Conservation (phyloP, 192 early-diverging fungal genomes). For the Lobulomyces angularis region DNA sequence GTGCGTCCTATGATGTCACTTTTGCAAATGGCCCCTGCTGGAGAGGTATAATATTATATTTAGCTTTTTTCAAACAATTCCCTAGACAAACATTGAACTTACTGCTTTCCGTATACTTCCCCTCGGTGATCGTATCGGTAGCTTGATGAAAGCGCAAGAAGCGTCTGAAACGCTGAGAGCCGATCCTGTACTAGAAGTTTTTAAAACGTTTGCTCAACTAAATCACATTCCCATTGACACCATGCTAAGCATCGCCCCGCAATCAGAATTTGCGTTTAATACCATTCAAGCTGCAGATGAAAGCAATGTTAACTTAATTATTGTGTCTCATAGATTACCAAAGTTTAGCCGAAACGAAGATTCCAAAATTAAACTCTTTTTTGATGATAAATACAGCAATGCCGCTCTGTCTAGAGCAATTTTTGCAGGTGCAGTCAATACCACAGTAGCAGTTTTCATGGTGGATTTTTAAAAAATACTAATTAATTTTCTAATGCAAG, state of each 20-base stretch:
- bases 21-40: conserved; percentile 37
- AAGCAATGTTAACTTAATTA: conserved; percentile 46
- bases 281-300: conserved; percentile 43
- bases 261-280: conserved; percentile 55
- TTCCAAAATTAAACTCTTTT: background rate
- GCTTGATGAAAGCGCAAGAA: conserved; percentile 66
- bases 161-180: conserved; percentile 38
- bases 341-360: background rate
- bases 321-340: too few species aligned
- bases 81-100: conserved; percentile 17
- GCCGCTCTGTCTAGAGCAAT: background rate
- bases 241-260: conserved; percentile 42
- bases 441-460: too few species aligned
- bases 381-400: background rate
- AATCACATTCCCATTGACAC: conserved; percentile 53
- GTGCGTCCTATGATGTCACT: conserved; percentile 64
- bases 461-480: too few species aligned
- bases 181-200: conserved; percentile 70
- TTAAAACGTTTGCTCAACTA: conserved; percentile 68
- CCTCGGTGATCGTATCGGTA: conserved; percentile 66
- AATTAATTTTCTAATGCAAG: too few species aligned
- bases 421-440: too few species aligned
- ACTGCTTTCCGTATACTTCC: conserved; percentile 70
- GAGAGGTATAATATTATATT: conserved; percentile 1
- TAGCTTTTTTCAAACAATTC: background rate